These are phyloP conservation scores for Cubamyces lactineus DNA, from an alignment of 768 basidiomycete species.

Conservation along the genomic window DNA sequence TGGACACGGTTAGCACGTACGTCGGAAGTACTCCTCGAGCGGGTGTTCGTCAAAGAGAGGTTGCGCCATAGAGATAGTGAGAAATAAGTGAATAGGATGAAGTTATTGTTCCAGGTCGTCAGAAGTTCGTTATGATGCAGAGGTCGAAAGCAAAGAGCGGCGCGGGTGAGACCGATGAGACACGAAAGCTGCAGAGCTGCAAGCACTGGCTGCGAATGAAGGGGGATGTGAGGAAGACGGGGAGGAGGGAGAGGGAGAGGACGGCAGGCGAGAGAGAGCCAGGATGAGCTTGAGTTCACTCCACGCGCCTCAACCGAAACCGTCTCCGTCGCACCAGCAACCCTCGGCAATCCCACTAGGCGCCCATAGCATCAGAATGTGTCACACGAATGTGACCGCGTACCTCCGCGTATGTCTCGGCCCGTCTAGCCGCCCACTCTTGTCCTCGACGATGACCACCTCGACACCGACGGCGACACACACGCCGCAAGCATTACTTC, in stretches of 20 bases:
- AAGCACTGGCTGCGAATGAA: not conserved
- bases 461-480: not conserved
- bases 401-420: not conserved
- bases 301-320: not conserved
- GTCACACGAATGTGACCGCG: constrained; percentile 3
- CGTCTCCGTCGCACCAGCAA: constrained; percentile 9
- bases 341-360: constrained; percentile 1
- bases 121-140: constrained; percentile 20
- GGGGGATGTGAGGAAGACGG: constrained; percentile 1
- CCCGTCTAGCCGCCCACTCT: not conserved
- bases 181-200: constrained; percentile 15
- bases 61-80: constrained; percentile 70
- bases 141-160: constrained; percentile 24
- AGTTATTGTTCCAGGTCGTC: constrained; percentile 19
- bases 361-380: constrained; percentile 2
- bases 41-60: constrained; percentile 79
- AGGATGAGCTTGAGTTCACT: not conserved
- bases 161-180: constrained; percentile 20
- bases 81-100: constrained; percentile 12
- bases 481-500: not conserved
- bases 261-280: not conserved
- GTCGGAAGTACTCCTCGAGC: constrained; percentile 70
- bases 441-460: constrained; percentile 9
- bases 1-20: constrained; percentile 39
- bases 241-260: not conserved